Evolutionary conservation across 768 basidiomycete genomes (phyloP), one percentile per base, ranked within the genome.

Genomic region (Boletus tomentosulus): DNA sequence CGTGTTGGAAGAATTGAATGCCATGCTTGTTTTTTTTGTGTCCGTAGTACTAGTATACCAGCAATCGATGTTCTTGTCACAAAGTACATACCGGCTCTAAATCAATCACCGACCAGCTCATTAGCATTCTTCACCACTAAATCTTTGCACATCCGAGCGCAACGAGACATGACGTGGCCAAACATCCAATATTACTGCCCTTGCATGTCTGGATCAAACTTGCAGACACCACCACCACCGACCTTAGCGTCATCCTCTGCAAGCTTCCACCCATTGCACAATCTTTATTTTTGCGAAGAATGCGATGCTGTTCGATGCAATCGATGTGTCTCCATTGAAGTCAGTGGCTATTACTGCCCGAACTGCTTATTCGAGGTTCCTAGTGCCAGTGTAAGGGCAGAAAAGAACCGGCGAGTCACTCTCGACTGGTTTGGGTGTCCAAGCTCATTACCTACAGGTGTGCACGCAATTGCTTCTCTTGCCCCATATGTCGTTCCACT

Each of bases 301-400:
- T 99, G 97, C 71, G 96, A 98, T 70, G 87, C 90, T 2, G 82
- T 99, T 42, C 78, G 94, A 53, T 99, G 97, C 66, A 90, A 97
- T 68, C 81, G 86, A 58, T 99, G 97, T 62, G 92, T 96, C 2
- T 80, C 86, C 8, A 77, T 92, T 42, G 97, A 99, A 81, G 89
- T 98, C 67, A 90, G 92, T 67, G 92, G 91, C 41, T 99, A 98
- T 69, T 98, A 92, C 70, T 99, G 97, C 68, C 97, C 97, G 31
- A 95, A 96, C 69, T 99, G 97, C 69, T 78, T 98, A 16, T 99
- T 98, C 69, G 97, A 99, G 68, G 97, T 99, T 11, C 96, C 97
- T 1, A 93, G 88, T 67, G 97, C 97, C 3, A 97, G 93, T 63
- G 97, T 99, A n/a, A 80, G 97, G 51, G 93, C 90, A 12, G 97